phyloP scores from a whole-genome alignment of 2,329 filamentous ascomycete genomes.

The Fusarium sp. region DNA sequence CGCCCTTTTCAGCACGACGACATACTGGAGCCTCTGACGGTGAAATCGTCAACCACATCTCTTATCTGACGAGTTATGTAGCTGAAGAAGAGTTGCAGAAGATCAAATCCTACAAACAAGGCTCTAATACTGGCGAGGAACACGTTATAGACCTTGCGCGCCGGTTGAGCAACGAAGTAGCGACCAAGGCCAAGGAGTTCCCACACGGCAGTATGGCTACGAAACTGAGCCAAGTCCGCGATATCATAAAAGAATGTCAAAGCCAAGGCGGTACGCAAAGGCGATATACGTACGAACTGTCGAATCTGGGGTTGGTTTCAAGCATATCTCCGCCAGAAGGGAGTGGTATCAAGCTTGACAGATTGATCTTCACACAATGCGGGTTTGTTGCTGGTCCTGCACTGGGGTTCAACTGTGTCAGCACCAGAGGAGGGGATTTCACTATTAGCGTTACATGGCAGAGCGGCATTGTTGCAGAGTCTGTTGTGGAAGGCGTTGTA shows the following conservation, averaged over 20 bases:
- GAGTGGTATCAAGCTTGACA: background rate
- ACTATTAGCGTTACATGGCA: slow-evolving; percentile 18
- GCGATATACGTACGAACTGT: slow-evolving; percentile 14
- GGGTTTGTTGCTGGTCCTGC: slow-evolving; percentile 13
- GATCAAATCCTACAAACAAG: background rate
- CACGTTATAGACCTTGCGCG: background rate
- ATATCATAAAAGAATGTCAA: background rate
- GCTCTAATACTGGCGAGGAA: background rate
- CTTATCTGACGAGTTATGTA: background rate
- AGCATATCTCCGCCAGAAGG: background rate
- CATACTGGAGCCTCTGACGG: background rate
- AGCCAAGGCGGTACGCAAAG: background rate
- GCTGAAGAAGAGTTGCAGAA: background rate
- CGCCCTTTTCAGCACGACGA: slow-evolving; percentile 5
- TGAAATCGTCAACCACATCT: slow-evolving; percentile 18
- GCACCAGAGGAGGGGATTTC: background rate
- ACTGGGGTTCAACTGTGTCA: slow-evolving; percentile 17
- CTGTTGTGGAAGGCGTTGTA: background rate
- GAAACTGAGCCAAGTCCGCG: background rate
- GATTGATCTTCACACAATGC: slow-evolving; percentile 14
- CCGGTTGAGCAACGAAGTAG: background rate
- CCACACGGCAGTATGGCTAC: slow-evolving; percentile 3
- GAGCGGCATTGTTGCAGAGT: background rate
- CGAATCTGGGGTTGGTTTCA: slow-evolving; percentile 4
- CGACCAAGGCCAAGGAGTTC: background rate